These are phyloP conservation scores for Ceriops tagal DNA, from an alignment of 345 rosid species.

Conservation along the genomic window DNA sequence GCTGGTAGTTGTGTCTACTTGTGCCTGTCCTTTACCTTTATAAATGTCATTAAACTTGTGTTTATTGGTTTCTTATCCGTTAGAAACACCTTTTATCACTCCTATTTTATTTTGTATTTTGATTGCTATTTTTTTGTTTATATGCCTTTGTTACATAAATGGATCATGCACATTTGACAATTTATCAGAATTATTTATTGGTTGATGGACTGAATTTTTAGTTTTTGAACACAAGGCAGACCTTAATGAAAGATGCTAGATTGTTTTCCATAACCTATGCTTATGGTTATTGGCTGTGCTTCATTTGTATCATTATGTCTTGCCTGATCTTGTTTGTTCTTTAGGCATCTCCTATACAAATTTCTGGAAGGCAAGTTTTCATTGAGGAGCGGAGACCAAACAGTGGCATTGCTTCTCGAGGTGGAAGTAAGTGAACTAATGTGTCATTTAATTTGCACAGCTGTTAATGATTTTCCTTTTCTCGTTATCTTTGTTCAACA, in stretches of 20 bases:
- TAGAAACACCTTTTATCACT: too few species aligned
- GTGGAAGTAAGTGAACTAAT: constrained; percentile 62
- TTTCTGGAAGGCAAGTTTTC: constrained; percentile 84
- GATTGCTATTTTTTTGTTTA: too few species aligned
- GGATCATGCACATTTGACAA: too few species aligned
- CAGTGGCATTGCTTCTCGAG: constrained; percentile 60
- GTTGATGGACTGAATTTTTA: too few species aligned
- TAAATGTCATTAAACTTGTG: too few species aligned
- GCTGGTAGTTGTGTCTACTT: neutral
- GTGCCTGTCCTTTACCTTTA: neutral
- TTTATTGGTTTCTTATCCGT: too few species aligned
- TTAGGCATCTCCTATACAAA: constrained; percentile 86
- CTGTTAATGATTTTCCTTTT: neutral
- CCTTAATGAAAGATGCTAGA: neutral
- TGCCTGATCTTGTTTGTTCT: constrained; percentile 15
- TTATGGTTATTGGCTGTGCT: neutral
- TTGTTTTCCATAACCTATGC: neutral
- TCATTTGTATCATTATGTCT: neutral
- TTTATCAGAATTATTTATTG: too few species aligned
- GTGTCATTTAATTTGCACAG: neutral
- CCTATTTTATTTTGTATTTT: too few species aligned
- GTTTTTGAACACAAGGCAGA: neutral
- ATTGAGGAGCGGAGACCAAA: constrained; percentile 96
- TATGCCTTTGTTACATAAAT: too few species aligned
- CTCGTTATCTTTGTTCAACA: neutral